These are phyloP conservation scores for Globisporangium polare DNA, from an alignment of 352 stramenopile species.

Conservation along the genomic window DNA sequence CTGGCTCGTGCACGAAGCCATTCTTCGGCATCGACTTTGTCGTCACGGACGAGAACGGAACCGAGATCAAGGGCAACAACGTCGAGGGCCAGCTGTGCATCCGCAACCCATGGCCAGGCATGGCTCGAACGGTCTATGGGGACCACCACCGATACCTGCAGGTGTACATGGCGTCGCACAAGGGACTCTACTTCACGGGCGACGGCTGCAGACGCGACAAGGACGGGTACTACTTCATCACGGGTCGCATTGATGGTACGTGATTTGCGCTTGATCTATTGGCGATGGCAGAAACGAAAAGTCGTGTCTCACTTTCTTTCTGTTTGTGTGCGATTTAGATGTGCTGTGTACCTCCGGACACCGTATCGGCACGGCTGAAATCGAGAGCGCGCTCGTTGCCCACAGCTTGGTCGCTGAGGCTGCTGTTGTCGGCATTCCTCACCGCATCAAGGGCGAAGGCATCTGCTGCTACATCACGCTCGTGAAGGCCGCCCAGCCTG, in stretches of 20 bases:
- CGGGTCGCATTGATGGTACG: constrained; percentile 92
- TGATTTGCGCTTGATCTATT: background rate
- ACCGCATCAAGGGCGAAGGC: constrained; percentile 96
- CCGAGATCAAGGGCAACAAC: constrained; percentile 81
- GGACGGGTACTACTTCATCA: constrained; percentile 99
- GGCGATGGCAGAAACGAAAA: background rate
- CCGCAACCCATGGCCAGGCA: constrained; percentile 93
- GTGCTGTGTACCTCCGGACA: constrained; percentile 94
- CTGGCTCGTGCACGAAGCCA: constrained; percentile 92
- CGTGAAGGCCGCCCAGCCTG: constrained; percentile 72
- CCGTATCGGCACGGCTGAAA: constrained; percentile 86
- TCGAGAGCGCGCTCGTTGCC: constrained; percentile 89
- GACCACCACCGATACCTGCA: constrained; percentile 95
- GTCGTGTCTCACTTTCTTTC: constrained; percentile 6
- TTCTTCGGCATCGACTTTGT: constrained; percentile 96
- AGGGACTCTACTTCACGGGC: constrained; percentile 96
- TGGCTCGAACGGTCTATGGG: constrained; percentile 94
- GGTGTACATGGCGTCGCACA: constrained; percentile 96
- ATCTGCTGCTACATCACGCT: constrained; percentile 96
- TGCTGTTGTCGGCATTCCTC: constrained; percentile 93
- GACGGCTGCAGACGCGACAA: constrained; percentile 86
- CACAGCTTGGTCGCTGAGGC: constrained; percentile 93
- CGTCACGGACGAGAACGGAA: constrained; percentile 77
- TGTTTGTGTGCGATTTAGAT: constrained; percentile 42
- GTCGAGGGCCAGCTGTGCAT: constrained; percentile 96